Evolutionary conservation across 192 early-diverging fungal species (phyloP).

Genomic region (Endogone sp.): DNA sequence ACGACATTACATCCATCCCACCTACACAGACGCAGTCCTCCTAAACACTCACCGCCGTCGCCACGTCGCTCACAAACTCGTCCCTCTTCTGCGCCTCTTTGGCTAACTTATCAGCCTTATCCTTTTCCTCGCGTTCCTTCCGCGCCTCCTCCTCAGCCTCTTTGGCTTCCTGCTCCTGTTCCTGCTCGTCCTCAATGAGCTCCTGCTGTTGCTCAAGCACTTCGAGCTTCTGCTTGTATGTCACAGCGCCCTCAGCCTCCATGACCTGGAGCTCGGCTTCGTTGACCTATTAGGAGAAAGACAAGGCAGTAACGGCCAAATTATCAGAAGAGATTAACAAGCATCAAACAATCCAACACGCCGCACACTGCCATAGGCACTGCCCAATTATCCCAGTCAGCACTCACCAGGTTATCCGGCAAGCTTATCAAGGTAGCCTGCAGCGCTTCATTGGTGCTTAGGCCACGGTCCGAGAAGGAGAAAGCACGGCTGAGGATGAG

Average conservation of each 20-base stretch:
- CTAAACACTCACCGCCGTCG: neutral
- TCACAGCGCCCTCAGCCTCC: constrained; percentile 85
- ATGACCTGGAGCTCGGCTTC: constrained; percentile 88
- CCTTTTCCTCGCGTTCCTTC: constrained; percentile 20
- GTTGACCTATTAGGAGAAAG: constrained; percentile 29
- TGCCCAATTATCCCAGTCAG: no score
- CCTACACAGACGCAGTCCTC: no score
- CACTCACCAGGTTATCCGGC: constrained; percentile 81
- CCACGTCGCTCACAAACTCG: neutral
- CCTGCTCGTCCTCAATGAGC: constrained; percentile 91
- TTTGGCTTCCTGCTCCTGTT: constrained; percentile 75
- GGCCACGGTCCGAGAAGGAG: constrained; percentile 53
- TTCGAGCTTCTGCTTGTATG: constrained; percentile 89
- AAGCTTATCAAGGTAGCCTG: constrained; percentile 90
- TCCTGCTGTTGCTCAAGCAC: constrained; percentile 96
- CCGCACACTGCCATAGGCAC: no score
- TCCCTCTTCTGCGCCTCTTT: constrained; percentile 22
- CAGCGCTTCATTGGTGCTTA: constrained; percentile 68
- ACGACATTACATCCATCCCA: no score
- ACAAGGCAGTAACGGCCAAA: constrained; percentile 1
- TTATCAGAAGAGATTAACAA: neutral
- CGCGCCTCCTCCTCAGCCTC: constrained; percentile 52
- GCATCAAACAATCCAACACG: no score
- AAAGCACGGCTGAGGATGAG: constrained; percentile 91
- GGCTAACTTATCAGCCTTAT: neutral